Conservation (phyloP, 768 basidiomycete species). For the Amanita polypyramis region DNA sequence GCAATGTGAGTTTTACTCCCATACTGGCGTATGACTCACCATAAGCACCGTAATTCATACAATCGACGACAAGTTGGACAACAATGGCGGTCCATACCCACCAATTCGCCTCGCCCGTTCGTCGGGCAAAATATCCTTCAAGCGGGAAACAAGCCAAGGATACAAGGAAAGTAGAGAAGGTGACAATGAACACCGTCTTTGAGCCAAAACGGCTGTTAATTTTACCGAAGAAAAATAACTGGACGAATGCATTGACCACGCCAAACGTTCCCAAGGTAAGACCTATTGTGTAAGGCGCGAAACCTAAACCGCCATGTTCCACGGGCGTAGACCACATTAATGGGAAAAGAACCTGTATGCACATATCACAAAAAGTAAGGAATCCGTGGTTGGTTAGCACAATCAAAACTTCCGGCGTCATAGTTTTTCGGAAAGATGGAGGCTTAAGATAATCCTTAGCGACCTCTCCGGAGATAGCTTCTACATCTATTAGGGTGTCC, state of each 20-base stretch:
- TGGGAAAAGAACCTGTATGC: slow-evolving; percentile 8
- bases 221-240: slow-evolving; percentile 35
- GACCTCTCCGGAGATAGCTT: too few relatives aligned
- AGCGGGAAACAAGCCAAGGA: slow-evolving; percentile 10
- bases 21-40: too few relatives aligned
- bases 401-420: background rate
- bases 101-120: background rate
- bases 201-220: slow-evolving; percentile 34
- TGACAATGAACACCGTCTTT: slow-evolving; percentile 29
- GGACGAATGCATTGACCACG: slow-evolving; percentile 40
- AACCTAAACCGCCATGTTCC: slow-evolving; percentile 43
- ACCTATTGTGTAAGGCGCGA: slow-evolving; percentile 42
- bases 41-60: too few relatives aligned
- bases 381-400: background rate
- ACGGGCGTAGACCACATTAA: slow-evolving; percentile 37
- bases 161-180: slow-evolving; percentile 13
- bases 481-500: too few relatives aligned
- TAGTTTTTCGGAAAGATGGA: background rate
- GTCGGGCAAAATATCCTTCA: slow-evolving; percentile 6
- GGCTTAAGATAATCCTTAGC: too few relatives aligned
- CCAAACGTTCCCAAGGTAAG: slow-evolving; percentile 39
- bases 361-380: background rate
- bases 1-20: too few relatives aligned
- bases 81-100: background rate
- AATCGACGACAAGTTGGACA: background rate